These are phyloP conservation scores for Tulasnella sp. DNA, from an alignment of 768 basidiomycete genomes.

Conservation along the genomic window DNA sequence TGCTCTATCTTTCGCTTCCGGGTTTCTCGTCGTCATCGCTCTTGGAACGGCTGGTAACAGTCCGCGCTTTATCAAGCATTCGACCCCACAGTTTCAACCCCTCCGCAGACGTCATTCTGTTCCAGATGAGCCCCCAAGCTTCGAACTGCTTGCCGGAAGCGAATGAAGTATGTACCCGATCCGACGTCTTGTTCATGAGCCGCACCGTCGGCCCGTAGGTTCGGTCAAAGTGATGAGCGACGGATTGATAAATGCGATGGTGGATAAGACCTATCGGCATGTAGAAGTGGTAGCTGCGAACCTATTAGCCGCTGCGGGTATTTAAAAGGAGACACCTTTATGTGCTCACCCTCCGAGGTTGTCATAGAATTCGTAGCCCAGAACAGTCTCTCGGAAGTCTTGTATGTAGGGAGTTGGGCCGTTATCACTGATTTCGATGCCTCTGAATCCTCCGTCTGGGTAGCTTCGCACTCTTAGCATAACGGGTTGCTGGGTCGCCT, in stretches of 20 bases:
- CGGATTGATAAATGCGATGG: neutral
- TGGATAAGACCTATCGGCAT: slow-evolving; percentile 8
- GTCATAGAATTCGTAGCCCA: neutral
- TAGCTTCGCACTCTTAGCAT: neutral
- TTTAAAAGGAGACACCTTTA: no score
- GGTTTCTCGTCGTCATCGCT: neutral
- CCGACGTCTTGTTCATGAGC: neutral
- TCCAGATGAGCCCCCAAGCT: slow-evolving; percentile 8
- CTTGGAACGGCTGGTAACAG: slow-evolving; percentile 6
- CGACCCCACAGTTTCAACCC: neutral
- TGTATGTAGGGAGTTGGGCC: neutral
- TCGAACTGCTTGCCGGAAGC: slow-evolving; percentile 14
- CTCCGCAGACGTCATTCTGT: slow-evolving; percentile 6
- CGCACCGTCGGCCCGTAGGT: neutral
- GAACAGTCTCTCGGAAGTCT: neutral
- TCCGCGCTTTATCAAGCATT: neutral
- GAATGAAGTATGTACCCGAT: neutral
- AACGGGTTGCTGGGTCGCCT: neutral
- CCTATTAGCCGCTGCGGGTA: neutral
- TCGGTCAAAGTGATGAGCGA: slow-evolving; percentile 2
- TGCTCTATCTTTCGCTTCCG: neutral
- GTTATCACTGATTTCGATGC: neutral
- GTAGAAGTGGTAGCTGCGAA: neutral
- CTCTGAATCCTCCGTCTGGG: neutral
- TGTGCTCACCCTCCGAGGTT: neutral